Evolutionary conservation across 2,329 filamentous ascomycete genomes (phyloP).

Genomic region (Fusarium pseudonygamai): DNA sequence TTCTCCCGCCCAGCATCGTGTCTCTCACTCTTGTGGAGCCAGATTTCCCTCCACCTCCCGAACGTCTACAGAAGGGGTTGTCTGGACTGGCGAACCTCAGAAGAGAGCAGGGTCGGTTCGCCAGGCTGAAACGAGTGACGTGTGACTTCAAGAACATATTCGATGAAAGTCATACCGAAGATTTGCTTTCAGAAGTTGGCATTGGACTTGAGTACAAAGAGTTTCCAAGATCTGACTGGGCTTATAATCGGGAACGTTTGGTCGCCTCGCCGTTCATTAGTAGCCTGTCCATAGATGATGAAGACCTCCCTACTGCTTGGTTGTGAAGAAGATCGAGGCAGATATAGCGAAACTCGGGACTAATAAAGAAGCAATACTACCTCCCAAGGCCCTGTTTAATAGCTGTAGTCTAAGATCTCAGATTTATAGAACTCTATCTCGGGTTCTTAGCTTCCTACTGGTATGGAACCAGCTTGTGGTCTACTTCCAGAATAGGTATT

Average conservation of each 20-base stretch:
- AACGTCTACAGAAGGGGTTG: background rate
- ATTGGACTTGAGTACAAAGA: background rate
- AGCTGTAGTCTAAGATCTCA: background rate
- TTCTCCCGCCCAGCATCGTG: background rate
- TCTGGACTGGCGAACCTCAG: background rate
- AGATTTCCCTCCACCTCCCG: background rate
- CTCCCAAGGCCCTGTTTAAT: background rate
- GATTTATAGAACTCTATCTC: background rate
- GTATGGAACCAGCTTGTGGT: background rate
- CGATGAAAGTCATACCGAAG: background rate
- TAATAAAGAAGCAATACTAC: background rate
- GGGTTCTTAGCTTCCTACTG: background rate
- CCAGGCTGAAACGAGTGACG: constrained; percentile 1
- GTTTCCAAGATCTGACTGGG: background rate
- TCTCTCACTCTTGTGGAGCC: constrained; percentile 9
- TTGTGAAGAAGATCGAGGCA: background rate
- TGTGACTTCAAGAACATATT: background rate
- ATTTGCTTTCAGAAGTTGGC: background rate
- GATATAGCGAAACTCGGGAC: background rate
- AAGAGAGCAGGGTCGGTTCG: background rate
- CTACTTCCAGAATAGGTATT: background rate
- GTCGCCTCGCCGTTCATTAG: background rate
- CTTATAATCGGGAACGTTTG: background rate
- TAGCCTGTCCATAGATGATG: background rate
- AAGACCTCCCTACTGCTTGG: background rate